These are phyloP conservation scores for Lodderomyces margitis DNA, from an alignment of 1,139 yeast species.

Conservation along the genomic window DNA sequence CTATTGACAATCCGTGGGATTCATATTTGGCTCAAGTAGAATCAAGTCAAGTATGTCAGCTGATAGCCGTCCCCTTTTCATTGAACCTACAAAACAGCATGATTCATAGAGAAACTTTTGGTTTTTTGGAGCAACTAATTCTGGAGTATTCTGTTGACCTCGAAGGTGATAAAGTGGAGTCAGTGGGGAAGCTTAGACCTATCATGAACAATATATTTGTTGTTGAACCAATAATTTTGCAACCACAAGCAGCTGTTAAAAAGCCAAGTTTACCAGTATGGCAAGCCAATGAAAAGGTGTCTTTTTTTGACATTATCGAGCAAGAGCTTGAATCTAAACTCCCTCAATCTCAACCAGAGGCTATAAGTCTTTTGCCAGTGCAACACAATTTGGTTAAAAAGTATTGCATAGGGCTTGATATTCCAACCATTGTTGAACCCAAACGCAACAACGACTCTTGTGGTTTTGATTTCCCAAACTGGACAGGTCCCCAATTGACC, in stretches of 20 bases:
- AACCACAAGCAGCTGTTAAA: not conserved
- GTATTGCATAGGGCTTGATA: not conserved
- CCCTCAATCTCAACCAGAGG: not conserved
- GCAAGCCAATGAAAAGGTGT: not conserved
- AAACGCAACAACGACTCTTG: not conserved
- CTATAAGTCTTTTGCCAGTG: not conserved
- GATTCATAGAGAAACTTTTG: not conserved
- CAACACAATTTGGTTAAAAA: not conserved
- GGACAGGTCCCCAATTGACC: constrained; percentile 2
- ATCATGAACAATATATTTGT: not conserved
- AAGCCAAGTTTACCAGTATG: not conserved
- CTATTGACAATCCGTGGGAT: not conserved
- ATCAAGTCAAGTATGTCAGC: not conserved
- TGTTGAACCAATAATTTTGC: not conserved
- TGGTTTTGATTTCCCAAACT: not conserved
- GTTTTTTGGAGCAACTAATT: not conserved
- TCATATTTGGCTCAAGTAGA: not conserved
- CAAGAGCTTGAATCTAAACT: not conserved
- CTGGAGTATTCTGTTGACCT: not conserved
- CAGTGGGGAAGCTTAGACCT: not conserved
- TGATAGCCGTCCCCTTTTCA: not conserved
- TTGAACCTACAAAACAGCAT: not conserved
- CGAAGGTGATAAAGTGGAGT: not conserved
- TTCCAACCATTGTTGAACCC: not conserved
- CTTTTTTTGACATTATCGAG: not conserved